Evolutionary conservation across 257 asterid genomes (phyloP), one percentile per base, ranked within the genome.

Genomic region (Solanum peruvianum): DNA sequence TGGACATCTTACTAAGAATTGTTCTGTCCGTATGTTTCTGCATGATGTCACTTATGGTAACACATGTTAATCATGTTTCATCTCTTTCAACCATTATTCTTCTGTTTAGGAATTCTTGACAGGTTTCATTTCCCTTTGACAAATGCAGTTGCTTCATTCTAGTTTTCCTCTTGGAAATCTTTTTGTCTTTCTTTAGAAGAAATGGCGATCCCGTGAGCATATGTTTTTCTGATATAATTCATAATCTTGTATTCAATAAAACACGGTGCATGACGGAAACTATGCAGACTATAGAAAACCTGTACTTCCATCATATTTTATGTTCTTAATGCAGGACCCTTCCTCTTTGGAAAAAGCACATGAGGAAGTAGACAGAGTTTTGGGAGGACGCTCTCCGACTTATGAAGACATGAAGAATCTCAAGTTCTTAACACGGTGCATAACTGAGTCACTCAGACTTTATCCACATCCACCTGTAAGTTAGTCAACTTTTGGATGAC

Each of bases 381-480:
- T 95, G 85, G 94, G 93, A 91, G 98, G 98, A 7, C 91, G 92
- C 67, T 91, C 91, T 90, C 99, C 98, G 39, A 93, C 98, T 21
- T 97, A 92, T 37, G 98, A 95, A 82, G 98, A 94, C 91, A 90
- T 87, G 90, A 94, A 94, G 93, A 92, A 94, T 91, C 98, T 95
- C 88, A 95, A 94, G 92, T 97, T 94, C 92, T 88, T 95, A 92
- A 95, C 93, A 9, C 94, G 94, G 69, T 97, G 99, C 92, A 94
- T 97, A 60, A 94, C 80, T 76, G 98, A 95, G 91, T 97, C 99
- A 7, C 93, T 95, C 95, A 96, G 99, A 66, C 93, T 94, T 29
- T 97, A 97, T 90, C 99, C 99, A 47, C 99, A 97, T 89, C 99
- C 98, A 35, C 99, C 98, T 86, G 98, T 97, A 89, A 88, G 98